These are phyloP conservation scores for Cucumis variabilis DNA, from an alignment of 331 rosid species.

Conservation along the genomic window DNA sequence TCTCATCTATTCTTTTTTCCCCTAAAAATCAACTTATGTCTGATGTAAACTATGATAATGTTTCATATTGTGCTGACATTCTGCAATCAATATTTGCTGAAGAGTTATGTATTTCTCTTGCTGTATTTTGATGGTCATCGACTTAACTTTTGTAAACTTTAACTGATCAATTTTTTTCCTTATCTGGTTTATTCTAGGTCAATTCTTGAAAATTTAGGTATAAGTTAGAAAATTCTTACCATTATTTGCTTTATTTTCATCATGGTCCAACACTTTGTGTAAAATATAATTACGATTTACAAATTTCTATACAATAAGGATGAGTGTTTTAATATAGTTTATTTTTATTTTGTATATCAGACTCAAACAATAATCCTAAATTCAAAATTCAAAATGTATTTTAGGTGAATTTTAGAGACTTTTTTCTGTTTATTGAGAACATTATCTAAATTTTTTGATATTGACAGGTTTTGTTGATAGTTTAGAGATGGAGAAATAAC, in stretches of 20 bases:
- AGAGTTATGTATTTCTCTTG: not conserved
- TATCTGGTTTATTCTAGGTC: not conserved
- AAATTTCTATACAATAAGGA: no score
- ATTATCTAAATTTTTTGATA: no score
- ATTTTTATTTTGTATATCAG: no score
- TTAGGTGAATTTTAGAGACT: no score
- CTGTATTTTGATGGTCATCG: not conserved
- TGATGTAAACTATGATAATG: constrained; percentile 11
- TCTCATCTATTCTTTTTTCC: not conserved
- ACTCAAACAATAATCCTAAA: no score
- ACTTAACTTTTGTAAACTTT: constrained; percentile 18
- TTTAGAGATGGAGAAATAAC: no score
- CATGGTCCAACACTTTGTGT: constrained; percentile 12
- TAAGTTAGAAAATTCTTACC: not conserved
- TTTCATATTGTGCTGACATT: constrained; percentile 22
- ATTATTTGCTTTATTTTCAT: constrained; percentile 14
- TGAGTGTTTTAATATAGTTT: no score
- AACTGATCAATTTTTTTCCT: not conserved
- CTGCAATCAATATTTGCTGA: constrained; percentile 20
- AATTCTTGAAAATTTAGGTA: constrained; percentile 9
- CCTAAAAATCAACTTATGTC: constrained; percentile 7
- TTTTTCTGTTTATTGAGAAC: no score
- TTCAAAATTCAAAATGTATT: no score
- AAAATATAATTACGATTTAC: no score
- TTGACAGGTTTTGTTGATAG: no score